Percentiles rank a stretch among this genome's conserved stretches.
These are phyloP conservation scores for Rhododendron kiyosumense DNA, from an alignment of 148 eudicot species.

Conservation along the genomic window DNA sequence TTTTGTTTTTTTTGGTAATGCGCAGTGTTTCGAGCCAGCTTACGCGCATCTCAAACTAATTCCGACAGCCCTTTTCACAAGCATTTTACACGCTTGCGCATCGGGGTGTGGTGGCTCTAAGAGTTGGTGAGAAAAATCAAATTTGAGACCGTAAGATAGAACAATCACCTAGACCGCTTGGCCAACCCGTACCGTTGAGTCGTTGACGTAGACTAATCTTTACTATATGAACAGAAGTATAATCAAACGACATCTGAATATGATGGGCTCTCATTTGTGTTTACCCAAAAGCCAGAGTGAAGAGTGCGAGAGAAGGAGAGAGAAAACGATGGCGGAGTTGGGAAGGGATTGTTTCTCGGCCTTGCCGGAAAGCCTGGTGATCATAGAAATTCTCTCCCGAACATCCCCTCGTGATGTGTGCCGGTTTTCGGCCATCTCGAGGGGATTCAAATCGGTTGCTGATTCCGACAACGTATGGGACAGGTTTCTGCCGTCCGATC, in stretches of 20 bases:
- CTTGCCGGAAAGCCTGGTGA: not conserved
- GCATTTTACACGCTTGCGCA: no score
- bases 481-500: conserved; percentile 32
- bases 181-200: no score
- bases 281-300: not conserved
- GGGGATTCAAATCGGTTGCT: conserved; percentile 14
- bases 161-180: no score
- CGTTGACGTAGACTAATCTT: no score
- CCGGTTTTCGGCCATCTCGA: conserved; percentile 14
- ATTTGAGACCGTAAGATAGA: fast-evolving
- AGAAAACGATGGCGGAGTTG: not conserved
- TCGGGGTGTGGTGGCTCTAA: no score
- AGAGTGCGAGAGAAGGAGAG: not conserved
- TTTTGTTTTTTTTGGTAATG: no score
- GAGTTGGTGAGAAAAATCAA: no score
- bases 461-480: conserved; percentile 30
- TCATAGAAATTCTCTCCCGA: conserved; percentile 8
- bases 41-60: no score
- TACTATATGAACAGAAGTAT: not conserved
- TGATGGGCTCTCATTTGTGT: not conserved
- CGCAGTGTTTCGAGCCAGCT: no score
- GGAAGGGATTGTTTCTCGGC: not conserved
- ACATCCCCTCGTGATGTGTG: conserved; percentile 23
- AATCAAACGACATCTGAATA: not conserved
- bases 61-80: fast-evolving